A percentile compares a stretch with the other conserved stretches of the same genome.
Evolutionary conservation across 805 yeast species (phyloP).

Genomic region (Saccharomycopsis malanga): DNA sequence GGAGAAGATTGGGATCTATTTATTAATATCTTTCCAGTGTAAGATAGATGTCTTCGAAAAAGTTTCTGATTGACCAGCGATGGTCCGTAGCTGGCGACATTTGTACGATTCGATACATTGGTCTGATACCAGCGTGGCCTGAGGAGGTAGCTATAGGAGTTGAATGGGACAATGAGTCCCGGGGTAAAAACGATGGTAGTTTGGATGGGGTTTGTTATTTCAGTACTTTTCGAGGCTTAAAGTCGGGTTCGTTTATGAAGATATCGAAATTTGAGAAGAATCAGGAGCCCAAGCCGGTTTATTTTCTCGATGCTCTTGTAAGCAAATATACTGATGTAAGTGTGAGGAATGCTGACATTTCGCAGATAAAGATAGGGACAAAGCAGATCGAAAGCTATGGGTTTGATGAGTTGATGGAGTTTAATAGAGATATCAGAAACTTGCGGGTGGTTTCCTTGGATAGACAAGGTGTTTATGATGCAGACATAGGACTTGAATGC

Average conservation of each 20-base stretch:
- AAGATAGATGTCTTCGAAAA: too few species aligned
- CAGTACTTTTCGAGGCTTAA: constrained; percentile 27
- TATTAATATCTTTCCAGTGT: too few species aligned
- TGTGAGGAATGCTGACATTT: constrained; percentile 14
- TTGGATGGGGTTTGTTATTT: constrained; percentile 52
- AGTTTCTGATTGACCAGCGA: constrained; percentile 24
- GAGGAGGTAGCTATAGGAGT: constrained; percentile 55
- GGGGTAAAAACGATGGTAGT: constrained; percentile 72
- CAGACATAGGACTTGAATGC: neutral
- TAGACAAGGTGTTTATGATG: constrained; percentile 31
- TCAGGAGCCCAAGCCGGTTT: constrained; percentile 21
- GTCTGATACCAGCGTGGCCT: constrained; percentile 60
- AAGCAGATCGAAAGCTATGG: constrained; percentile 62
- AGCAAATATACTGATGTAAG: constrained; percentile 34
- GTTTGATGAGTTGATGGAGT: constrained; percentile 45
- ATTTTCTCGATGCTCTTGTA: constrained; percentile 44
- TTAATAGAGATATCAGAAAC: constrained; percentile 40
- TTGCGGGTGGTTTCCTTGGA: constrained; percentile 47
- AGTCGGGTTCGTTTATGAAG: constrained; percentile 62
- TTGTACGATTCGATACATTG: constrained; percentile 60
- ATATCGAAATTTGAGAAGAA: constrained; percentile 32
- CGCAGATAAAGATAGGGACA: constrained; percentile 41
- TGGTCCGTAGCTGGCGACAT: constrained; percentile 36
- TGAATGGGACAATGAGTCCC: constrained; percentile 70
- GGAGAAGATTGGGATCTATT: too few species aligned